These are phyloP conservation scores for Teunomyces kruisii DNA, from an alignment of 805 yeast genomes.

Conservation along the genomic window DNA sequence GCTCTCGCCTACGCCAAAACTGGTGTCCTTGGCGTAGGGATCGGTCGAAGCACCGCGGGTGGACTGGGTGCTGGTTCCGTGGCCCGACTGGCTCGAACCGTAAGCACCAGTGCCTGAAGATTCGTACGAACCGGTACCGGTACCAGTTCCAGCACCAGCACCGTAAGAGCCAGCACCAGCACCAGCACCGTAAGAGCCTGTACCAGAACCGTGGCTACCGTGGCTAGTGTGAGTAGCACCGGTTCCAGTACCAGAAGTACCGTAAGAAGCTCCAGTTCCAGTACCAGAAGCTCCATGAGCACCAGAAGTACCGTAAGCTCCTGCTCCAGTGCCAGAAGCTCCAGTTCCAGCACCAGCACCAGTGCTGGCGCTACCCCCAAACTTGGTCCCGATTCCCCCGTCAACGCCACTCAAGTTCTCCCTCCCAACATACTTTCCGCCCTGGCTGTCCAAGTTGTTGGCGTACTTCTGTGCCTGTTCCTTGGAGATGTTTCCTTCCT, in stretches of 20 bases:
- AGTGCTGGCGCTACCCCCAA: slow-evolving; percentile 7
- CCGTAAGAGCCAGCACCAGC: no score
- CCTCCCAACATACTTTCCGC: slow-evolving; percentile 8
- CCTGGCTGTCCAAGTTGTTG: slow-evolving; percentile 26
- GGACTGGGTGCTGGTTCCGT: slow-evolving; percentile 6
- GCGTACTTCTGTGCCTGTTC: slow-evolving; percentile 30
- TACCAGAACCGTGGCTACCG: no score
- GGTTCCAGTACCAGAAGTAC: slow-evolving; percentile 16
- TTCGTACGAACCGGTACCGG: no score
- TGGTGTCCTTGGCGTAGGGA: no score
- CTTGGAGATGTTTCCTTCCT: slow-evolving; percentile 28
- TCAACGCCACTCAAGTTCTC: slow-evolving; percentile 19
- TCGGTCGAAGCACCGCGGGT: no score
- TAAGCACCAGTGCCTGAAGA: slow-evolving; percentile 15
- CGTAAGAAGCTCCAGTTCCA: no score
- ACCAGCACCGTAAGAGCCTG: no score
- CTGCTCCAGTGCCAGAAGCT: slow-evolving; percentile 9
- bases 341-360: slow-evolving; percentile 10
- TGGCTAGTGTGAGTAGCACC: no score
- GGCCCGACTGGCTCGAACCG: slow-evolving; percentile 19
- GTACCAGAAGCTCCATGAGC: slow-evolving; percentile 3
- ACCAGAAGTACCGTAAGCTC: slow-evolving; percentile 4
- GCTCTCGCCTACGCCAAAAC: no score
- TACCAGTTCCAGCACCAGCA: no score
- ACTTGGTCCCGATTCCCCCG: slow-evolving; percentile 28